A percentile compares a stretch with the other conserved stretches of the same genome.
These are phyloP conservation scores for Cornus kousa DNA, from an alignment of 148 eudicot species.

Conservation along the genomic window DNA sequence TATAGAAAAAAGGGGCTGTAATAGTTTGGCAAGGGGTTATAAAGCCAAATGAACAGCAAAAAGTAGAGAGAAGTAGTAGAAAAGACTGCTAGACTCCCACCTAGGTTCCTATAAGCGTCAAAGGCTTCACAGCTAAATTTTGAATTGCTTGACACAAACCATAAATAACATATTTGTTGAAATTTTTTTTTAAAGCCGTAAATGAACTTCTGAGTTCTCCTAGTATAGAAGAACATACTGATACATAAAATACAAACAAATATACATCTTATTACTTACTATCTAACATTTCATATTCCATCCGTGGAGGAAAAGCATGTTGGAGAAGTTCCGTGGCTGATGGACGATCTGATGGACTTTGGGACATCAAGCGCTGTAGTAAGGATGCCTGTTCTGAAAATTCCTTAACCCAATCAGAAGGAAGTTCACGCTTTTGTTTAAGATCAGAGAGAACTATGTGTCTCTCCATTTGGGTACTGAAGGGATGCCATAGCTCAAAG, in stretches of 20 bases:
- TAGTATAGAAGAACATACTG: background rate
- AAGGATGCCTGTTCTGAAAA: constrained; percentile 88
- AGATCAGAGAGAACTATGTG: constrained; percentile 81
- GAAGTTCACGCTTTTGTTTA: constrained; percentile 75
- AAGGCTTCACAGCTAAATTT: too few species aligned
- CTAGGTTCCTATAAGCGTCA: too few species aligned
- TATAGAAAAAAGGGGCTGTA: too few species aligned
- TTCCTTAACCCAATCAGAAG: constrained; percentile 72
- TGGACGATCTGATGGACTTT: constrained; percentile 93
- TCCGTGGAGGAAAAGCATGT: constrained; percentile 89
- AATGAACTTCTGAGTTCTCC: background rate
- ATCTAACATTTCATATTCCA: constrained; percentile 85
- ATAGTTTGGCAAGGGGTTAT: too few species aligned
- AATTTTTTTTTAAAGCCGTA: background rate
- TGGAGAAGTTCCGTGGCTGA: constrained; percentile 87
- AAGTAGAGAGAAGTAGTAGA: too few species aligned
- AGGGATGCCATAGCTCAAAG: constrained; percentile 95
- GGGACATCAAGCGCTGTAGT: constrained; percentile 61
- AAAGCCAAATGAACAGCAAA: too few species aligned
- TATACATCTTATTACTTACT: constrained; percentile 49
- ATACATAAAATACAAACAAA: background rate
- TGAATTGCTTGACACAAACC: too few species aligned
- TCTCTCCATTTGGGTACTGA: constrained; percentile 95
- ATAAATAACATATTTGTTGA: too few species aligned
- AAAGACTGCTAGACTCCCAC: too few species aligned